phyloP scores from a whole-genome alignment of 805 yeast genomes.

The Ogataea pilisensis region DNA sequence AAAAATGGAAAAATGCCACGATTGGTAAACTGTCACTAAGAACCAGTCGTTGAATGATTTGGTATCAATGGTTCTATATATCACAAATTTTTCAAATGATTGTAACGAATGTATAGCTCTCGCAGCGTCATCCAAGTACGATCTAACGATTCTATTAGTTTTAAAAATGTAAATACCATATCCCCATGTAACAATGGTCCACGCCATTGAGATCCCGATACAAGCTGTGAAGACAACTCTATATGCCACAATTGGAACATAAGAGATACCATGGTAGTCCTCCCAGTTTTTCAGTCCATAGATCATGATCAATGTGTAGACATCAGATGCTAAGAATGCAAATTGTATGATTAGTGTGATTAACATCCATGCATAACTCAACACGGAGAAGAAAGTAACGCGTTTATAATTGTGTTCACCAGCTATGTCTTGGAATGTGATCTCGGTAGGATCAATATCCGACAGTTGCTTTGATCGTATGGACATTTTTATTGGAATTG shows the following conservation, averaged over 20 bases:
- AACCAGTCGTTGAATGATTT: conserved; percentile 66
- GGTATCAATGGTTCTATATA: conserved; percentile 62
- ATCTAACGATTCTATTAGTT: conserved; percentile 61
- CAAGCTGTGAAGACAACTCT: conserved; percentile 48
- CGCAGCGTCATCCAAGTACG: conserved; percentile 66
- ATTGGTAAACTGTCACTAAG: conserved; percentile 60
- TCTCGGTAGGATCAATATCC: conserved; percentile 18
- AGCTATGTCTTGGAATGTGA: conserved; percentile 26
- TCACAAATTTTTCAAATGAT: conserved; percentile 65
- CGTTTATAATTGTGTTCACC: conserved; percentile 33
- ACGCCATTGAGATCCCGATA: conserved; percentile 62
- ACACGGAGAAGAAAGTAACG: conserved; percentile 38
- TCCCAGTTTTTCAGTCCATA: conserved; percentile 57
- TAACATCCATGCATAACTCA: conserved; percentile 39
- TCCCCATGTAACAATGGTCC: conserved; percentile 52
- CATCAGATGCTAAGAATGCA: conserved; percentile 59
- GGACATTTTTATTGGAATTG: conserved; percentile 1
- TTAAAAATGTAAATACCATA: conserved; percentile 55
- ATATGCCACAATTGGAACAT: conserved; percentile 30
- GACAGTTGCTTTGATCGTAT: conserved; percentile 4
- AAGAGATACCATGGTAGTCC: conserved; percentile 27
- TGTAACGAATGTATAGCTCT: conserved; percentile 51
- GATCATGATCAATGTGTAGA: conserved; percentile 73
- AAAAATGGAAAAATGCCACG: conserved; percentile 57
- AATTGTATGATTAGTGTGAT: conserved; percentile 43